Evolutionary conservation across 164 flowering plant genomes (phyloP).

Genomic region (Echeveria elegans): DNA sequence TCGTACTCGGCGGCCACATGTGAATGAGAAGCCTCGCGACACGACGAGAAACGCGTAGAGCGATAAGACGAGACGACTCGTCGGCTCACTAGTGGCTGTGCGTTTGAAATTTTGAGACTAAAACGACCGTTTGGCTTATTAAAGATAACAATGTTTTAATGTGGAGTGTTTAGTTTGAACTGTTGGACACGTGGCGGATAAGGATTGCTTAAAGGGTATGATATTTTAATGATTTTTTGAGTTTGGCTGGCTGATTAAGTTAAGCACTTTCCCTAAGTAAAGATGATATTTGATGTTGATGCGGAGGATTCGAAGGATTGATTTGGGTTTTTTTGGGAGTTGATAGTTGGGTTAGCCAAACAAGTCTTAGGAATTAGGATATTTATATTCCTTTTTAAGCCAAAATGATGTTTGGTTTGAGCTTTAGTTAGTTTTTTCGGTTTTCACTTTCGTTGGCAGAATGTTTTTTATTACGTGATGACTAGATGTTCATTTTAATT

Average conservation of each 20-base stretch:
- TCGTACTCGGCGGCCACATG: neutral
- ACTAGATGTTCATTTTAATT: too few relatives aligned
- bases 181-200: neutral
- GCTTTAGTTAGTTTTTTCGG: neutral
- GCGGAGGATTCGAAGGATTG: neutral
- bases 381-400: neutral
- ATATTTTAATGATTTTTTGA: neutral
- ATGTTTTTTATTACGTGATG: too few relatives aligned
- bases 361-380: neutral
- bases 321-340: too few relatives aligned
- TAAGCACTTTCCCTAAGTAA: constrained; percentile 1
- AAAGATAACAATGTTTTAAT: neutral
- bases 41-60: neutral
- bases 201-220: neutral
- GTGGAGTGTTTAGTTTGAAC: neutral
- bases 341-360: neutral
- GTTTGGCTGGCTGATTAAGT: neutral
- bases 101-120: neutral
- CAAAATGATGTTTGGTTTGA: neutral
- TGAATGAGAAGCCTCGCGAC: neutral
- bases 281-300: neutral
- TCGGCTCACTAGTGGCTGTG: neutral
- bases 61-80: neutral
- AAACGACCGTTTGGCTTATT: neutral
- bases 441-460: too few relatives aligned